A percentile compares a stretch with the other conserved stretches of the same genome.
Evolutionary conservation across 306 rosid species (phyloP).

Genomic region (Psophocarpus tetragonolobus): DNA sequence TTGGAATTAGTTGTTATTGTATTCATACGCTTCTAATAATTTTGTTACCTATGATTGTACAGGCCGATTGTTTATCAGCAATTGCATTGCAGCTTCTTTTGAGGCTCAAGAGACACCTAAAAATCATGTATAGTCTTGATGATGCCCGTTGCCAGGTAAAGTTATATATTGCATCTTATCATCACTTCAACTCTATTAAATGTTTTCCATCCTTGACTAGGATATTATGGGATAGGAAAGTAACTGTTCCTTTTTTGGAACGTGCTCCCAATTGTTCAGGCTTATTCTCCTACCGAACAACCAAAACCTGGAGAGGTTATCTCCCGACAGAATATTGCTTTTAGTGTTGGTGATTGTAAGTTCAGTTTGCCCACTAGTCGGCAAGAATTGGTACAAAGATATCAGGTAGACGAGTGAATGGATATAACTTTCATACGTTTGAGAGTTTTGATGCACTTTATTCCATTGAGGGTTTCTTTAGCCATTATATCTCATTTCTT

Average conservation of each 20-base stretch:
- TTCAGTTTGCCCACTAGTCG: conserved; percentile 67
- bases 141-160: conserved; percentile 93
- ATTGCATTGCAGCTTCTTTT: conserved; percentile 89
- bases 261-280: conserved; percentile 49
- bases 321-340: conserved; percentile 75
- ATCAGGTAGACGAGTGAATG: conserved; percentile 66
- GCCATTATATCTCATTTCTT: conserved; percentile 29
- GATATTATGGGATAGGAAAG: neutral
- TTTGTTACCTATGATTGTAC: conserved; percentile 35
- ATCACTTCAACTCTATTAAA: neutral
- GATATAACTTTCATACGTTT: neutral
- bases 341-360: conserved; percentile 61
- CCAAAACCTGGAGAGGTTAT: conserved; percentile 85
- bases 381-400: conserved; percentile 77
- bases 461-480: conserved; percentile 14
- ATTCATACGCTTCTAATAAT: neutral
- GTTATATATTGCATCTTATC: neutral
- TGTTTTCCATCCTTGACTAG: neutral
- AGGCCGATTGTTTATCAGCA: conserved; percentile 83
- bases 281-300: conserved; percentile 80
- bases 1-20: conserved; percentile 1
- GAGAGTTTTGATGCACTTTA: neutral
- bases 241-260: conserved; percentile 19
- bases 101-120: conserved; percentile 93
- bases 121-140: conserved; percentile 75